Evolutionary conservation across 73 alveolate genomes (phyloP), one percentile per base, ranked within the genome.

Genomic region (Effrenium voratum): DNA sequence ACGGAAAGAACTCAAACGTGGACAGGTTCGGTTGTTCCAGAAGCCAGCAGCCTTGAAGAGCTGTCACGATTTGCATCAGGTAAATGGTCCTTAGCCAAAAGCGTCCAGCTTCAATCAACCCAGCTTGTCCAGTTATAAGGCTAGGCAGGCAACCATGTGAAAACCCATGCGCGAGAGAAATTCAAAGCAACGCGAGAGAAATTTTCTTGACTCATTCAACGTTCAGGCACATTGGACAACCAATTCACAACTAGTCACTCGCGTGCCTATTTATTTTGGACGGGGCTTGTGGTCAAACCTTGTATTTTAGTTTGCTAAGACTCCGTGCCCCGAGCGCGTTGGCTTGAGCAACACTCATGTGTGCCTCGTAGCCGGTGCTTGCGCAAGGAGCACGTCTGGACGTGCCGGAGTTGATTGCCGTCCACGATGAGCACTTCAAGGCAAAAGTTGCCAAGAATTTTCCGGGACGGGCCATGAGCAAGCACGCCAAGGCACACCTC

Each of bases 11-110:
- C 66, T 77, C 88, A 41, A 77, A 24, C 66, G 41, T 44, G 2
- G 88, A 77, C 15, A 44, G 41, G 45, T 63, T 38, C 0, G 88
- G 88, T 30, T 77, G 88, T 43, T 77, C 88, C 63, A 77, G 63
- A 2, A 19, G 66, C 3, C 41, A 77, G 6, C 44, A 28, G 24
- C 88, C 88, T 5, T 63, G 66, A 30, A 77, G 66, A 24, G 24
- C 1, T 12, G 12, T 63, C 68, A 77, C 88, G 30, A 77, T 22
- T 4, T 44, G 24, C 88, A 77, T 77, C 88, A 77, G 43, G 63
- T 77, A 77, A 0, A 77, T 10, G 68, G 55, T 77, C 88, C 88
- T 77, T 43, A 45, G 87, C 87, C 44, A 22, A 4, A 26, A 26
- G 30, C 30, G 2, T 70, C 47, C 3, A 12, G 6, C 47, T 32